Evolutionary conservation across 2,329 filamentous ascomycete species (phyloP), one percentile per base, ranked within the genome.

Genomic region (Cladorrhinum sp.): DNA sequence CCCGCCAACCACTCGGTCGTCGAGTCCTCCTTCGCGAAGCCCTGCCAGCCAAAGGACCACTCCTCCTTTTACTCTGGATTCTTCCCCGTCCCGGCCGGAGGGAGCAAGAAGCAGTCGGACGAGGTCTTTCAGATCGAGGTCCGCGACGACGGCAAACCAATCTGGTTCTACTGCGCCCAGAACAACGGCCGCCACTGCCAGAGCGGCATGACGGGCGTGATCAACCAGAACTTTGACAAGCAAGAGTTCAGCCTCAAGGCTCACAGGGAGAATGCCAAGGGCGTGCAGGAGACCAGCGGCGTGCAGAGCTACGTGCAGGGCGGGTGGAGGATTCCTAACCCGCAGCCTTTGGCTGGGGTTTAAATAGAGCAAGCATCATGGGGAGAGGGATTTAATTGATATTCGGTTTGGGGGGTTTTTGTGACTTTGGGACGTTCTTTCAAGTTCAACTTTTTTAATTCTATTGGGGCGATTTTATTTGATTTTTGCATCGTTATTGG

Each of bases 1-100:
- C 78, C 81, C 9, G 67, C 65, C 62, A 81, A 79, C 73, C 82
- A 84, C 76, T 77, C 77, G 12, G 73, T 85, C 53, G 76, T 72
- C 3, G 74, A 78, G 66, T 67, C 68, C 3, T 54, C 63, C 16
- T 65, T 65, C 23, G 55, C 27, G 51, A 41, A 55, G 16, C 61
- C 79, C 24, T 81, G 79, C 72, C 13, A 71, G 60, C 78, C 79
- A 4, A 70, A 76, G 13, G 67, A 68, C 55, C 71, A 72, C 62
- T 65, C 67, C 50, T 64, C 70, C 45, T 80, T 81, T 71, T 79
- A 75, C 69, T 73, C 75, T 1, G 78, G 78, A 63, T 81, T 81
- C 73, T 77, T 78, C 62, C 71, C 72, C 53, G 73, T 70, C 2
- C 9, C 58, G 56, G 4, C 58, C 5, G 61, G 60, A 27, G 61